A percentile compares a stretch with the other conserved stretches of the same genome.
phyloP scores from a whole-genome alignment of 2,329 filamentous ascomycete species.

The Botrytis aclada region DNA sequence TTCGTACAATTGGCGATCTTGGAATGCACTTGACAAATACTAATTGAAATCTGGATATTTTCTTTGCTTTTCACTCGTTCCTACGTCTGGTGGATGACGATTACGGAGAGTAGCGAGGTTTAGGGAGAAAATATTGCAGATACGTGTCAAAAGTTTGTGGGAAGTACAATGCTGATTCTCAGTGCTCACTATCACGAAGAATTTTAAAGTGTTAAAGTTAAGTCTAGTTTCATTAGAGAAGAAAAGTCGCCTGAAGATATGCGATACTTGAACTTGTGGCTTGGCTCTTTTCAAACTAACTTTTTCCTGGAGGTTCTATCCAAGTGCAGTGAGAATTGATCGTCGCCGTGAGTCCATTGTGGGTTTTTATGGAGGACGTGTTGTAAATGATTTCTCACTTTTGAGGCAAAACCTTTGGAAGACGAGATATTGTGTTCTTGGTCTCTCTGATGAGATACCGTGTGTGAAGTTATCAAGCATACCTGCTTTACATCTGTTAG shows the following conservation, averaged over 20 bases:
- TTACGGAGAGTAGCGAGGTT: not conserved
- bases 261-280: not conserved
- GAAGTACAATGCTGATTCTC: not conserved
- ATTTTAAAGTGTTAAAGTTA: not conserved
- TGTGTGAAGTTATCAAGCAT: not conserved
- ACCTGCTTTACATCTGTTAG: not conserved
- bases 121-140: not conserved
- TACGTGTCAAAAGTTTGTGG: not conserved
- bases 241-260: not conserved
- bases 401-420: not conserved
- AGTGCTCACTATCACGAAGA: not conserved
- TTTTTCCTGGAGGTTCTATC: not conserved
- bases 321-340: not conserved
- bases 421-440: not conserved
- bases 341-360: not conserved
- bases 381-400: not conserved
- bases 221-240: not conserved
- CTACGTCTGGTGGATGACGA: not conserved
- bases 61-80: not conserved
- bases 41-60: not conserved
- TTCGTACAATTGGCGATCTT: not conserved
- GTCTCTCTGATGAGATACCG: not conserved
- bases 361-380: not conserved
- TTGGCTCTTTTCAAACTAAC: not conserved
- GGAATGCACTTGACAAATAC: not conserved